Percentiles rank a stretch among this genome's conserved stretches.
Conservation (phyloP, 2,329 filamentous ascomycete species). For the Dryadomyces quercus-mongolicae region DNA sequence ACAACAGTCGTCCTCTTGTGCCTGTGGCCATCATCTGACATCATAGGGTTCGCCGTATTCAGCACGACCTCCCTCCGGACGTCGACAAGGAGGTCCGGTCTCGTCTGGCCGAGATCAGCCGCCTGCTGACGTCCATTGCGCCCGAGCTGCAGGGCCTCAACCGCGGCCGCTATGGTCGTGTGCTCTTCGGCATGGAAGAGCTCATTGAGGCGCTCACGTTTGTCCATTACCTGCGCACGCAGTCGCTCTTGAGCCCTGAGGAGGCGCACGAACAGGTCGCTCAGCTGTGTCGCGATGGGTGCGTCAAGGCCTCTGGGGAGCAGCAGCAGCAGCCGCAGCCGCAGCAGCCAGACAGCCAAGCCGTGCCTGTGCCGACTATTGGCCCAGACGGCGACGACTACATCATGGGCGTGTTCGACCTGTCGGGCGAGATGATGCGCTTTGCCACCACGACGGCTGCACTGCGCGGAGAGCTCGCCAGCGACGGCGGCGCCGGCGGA, state of each 20-base stretch:
- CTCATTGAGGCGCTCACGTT: conserved; percentile 89
- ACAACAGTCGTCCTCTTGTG: conserved; percentile 13
- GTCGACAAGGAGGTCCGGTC: conserved; percentile 59
- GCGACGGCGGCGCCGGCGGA: conserved; percentile 14
- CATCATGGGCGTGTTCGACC: conserved; percentile 79
- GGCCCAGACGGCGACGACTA: conserved; percentile 72
- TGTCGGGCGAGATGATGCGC: conserved; percentile 93
- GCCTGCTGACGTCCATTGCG: conserved; percentile 54
- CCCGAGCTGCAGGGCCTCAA: conserved; percentile 69
- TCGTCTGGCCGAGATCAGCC: conserved; percentile 58
- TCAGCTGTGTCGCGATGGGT: conserved; percentile 19
- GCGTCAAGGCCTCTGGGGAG: conserved; percentile 6
- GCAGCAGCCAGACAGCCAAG: not conserved
- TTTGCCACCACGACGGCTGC: conserved; percentile 86
- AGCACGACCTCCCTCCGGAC: conserved; percentile 50
- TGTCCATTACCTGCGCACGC: conserved; percentile 70
- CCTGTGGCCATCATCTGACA: not conserved
- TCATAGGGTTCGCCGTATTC: conserved; percentile 49
- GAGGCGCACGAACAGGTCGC: conserved; percentile 42
- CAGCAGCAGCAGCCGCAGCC: too few relatives aligned
- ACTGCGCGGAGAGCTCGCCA: conserved; percentile 47
- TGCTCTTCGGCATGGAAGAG: conserved; percentile 83
- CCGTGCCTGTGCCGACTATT: conserved; percentile 25
- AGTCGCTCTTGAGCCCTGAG: conserved; percentile 58
- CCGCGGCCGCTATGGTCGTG: conserved; percentile 65